These are phyloP conservation scores for Cyphellophora europaea DNA, from an alignment of 2,329 filamentous ascomycete species.

Conservation along the genomic window DNA sequence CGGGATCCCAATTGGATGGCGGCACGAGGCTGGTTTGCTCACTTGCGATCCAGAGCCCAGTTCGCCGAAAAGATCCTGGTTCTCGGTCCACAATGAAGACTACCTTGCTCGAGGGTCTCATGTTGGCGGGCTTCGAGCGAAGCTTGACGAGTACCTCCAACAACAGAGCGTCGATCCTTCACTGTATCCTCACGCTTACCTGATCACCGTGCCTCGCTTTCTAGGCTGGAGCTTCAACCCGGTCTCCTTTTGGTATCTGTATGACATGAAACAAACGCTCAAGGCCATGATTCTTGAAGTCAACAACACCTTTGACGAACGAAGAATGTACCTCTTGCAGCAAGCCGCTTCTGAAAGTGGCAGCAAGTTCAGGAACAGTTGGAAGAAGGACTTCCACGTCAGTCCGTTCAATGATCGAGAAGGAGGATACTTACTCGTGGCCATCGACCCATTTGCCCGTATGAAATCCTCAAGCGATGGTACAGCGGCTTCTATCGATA, in stretches of 20 bases:
- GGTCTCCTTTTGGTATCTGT: conserved; percentile 72
- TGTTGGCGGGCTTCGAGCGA: conserved; percentile 49
- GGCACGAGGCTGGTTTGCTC: conserved; percentile 47
- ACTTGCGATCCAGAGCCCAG: conserved; percentile 29
- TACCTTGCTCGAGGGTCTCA: conserved; percentile 49
- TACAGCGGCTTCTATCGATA: conserved; percentile 26
- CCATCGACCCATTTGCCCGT: conserved; percentile 37
- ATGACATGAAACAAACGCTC: conserved; percentile 48
- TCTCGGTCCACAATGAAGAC: conserved; percentile 49
- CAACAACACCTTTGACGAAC: conserved; percentile 68
- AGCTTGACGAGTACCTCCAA: conserved; percentile 51
- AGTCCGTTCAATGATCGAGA: conserved; percentile 63
- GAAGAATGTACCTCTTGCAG: conserved; percentile 55
- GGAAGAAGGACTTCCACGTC: conserved; percentile 66
- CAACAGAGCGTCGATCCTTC: conserved; percentile 48
- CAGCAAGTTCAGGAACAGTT: conserved; percentile 39
- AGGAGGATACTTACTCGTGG: conserved; percentile 44
- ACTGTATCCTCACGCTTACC: conserved; percentile 58
- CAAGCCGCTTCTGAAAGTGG: conserved; percentile 18
- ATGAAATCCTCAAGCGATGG: conserved; percentile 12
- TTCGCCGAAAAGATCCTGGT: conserved; percentile 38
- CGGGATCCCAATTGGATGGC: conserved; percentile 57
- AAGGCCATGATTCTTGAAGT: conserved; percentile 62
- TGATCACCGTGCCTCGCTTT: conserved; percentile 62
- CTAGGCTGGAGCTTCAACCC: conserved; percentile 66